Conservation (phyloP, 2,329 filamentous ascomycete genomes). For the Sclerotinia sclerotiorum region DNA sequence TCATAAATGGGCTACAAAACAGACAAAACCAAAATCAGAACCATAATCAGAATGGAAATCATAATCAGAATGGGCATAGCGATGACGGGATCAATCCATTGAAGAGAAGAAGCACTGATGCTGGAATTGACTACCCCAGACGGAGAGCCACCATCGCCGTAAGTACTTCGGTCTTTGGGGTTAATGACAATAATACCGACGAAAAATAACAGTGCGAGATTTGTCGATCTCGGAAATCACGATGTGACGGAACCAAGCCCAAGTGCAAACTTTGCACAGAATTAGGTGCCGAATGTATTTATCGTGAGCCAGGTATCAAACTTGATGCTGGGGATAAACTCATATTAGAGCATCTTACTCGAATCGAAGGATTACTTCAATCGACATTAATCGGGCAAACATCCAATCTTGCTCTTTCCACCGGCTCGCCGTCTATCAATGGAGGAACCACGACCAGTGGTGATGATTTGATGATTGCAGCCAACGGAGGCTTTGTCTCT, state of each 20-base stretch:
- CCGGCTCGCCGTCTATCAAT: slow-evolving; percentile 64
- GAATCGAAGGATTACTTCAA: slow-evolving; percentile 78
- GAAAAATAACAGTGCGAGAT: slow-evolving; percentile 67
- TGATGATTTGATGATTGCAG: slow-evolving; percentile 53
- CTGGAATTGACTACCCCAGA: slow-evolving; percentile 62
- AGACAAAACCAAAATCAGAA: slow-evolving; percentile 25
- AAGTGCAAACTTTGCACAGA: slow-evolving; percentile 85
- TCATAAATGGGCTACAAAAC: slow-evolving; percentile 47
- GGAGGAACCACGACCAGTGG: slow-evolving; percentile 61
- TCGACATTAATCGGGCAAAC: slow-evolving; percentile 57
- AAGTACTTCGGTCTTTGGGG: slow-evolving; percentile 41
- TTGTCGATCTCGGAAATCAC: slow-evolving; percentile 75
- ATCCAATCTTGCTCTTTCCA: slow-evolving; percentile 55
- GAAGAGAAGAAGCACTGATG: slow-evolving; percentile 62
- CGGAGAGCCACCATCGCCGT: slow-evolving; percentile 66
- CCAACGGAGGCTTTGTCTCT: slow-evolving; percentile 49
- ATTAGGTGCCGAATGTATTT: slow-evolving; percentile 78
- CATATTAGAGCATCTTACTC: slow-evolving; percentile 74
- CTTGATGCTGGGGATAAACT: slow-evolving; percentile 84
- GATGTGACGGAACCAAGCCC: slow-evolving; percentile 75
- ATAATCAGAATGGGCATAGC: slow-evolving; percentile 35
- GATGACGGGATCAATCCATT: slow-evolving; percentile 59
- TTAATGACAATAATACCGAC: slow-evolving; percentile 26
- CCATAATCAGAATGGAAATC: slow-evolving; percentile 22
- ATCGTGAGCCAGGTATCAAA: slow-evolving; percentile 83